A percentile compares a stretch with the other conserved stretches of the same genome.
Evolutionary conservation across 805 yeast species (phyloP).

Genomic region (Nakazawaea wyomingensis): DNA sequence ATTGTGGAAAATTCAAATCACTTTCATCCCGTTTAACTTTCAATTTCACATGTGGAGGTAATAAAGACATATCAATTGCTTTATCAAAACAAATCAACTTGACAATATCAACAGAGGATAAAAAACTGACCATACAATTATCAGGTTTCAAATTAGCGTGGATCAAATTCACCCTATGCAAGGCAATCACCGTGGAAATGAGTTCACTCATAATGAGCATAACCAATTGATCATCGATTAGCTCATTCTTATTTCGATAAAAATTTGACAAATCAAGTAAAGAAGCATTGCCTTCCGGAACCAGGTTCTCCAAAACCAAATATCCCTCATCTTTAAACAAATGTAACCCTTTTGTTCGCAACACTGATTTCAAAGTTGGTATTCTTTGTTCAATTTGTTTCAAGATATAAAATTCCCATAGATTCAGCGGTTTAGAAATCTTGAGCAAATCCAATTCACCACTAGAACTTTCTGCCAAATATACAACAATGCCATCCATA

Average conservation of each 20-base stretch:
- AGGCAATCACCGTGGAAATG: conserved; percentile 46
- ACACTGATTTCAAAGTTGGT: conserved; percentile 31
- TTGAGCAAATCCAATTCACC: conserved; percentile 64
- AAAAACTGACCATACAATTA: conserved; percentile 67
- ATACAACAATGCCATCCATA: conserved; percentile 81
- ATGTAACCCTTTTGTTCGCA: conserved; percentile 48
- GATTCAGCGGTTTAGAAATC: conserved; percentile 59
- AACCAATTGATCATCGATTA: conserved; percentile 56
- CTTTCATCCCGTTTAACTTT: conserved; percentile 56
- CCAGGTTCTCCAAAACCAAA: conserved; percentile 54
- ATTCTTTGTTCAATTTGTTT: conserved; percentile 45
- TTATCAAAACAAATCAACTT: conserved; percentile 78
- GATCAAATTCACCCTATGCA: conserved; percentile 64
- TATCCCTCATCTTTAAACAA: conserved; percentile 64
- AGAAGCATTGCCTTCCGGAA: conserved; percentile 75
- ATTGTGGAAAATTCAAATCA: conserved; percentile 68
- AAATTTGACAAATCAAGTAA: conserved; percentile 62
- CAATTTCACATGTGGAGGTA: conserved; percentile 47
- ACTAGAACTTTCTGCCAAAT: conserved; percentile 55
- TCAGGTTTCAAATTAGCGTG: conserved; percentile 88
- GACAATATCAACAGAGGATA: conserved; percentile 14
- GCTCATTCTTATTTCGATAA: conserved; percentile 26
- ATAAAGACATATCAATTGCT: conserved; percentile 63
- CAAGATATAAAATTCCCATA: conserved; percentile 81
- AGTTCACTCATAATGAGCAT: conserved; percentile 64